A percentile compares a stretch with the other conserved stretches of the same genome.
These are phyloP conservation scores for Dryadomyces quercivorus DNA, from an alignment of 2,329 filamentous ascomycete genomes.

Conservation along the genomic window DNA sequence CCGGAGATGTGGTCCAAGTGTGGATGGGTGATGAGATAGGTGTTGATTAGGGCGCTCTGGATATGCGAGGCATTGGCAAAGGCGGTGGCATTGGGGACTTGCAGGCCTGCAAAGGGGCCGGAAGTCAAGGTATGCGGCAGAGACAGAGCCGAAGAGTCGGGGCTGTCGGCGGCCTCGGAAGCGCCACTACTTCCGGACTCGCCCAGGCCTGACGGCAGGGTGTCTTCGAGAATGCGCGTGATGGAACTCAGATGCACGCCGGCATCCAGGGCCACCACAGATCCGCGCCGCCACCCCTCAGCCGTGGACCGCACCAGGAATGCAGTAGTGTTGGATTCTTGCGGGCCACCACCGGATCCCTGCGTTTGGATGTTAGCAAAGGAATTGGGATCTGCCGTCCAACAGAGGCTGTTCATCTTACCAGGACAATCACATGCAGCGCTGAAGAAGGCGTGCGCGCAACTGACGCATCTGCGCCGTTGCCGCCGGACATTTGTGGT, in stretches of 20 bases:
- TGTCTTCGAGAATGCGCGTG: constrained; percentile 59
- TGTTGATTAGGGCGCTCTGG: constrained; percentile 67
- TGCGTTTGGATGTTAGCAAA: constrained; percentile 23
- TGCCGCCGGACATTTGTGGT: constrained; percentile 6
- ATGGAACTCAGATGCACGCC: constrained; percentile 84
- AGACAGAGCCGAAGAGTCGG: constrained; percentile 14
- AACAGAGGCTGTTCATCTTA: constrained; percentile 27
- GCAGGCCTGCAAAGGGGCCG: constrained; percentile 72
- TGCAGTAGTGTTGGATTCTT: constrained; percentile 81
- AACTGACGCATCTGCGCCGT: constrained; percentile 8
- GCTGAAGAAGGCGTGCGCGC: constrained; percentile 23
- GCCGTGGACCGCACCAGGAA: constrained; percentile 75
- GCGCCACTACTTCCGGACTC: not conserved
- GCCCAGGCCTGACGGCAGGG: constrained; percentile 26
- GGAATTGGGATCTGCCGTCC: constrained; percentile 12
- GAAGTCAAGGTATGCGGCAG: constrained; percentile 43
- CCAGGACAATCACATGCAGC: constrained; percentile 64
- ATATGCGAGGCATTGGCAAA: constrained; percentile 73
- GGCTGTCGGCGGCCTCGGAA: not conserved
- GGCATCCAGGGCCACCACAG: constrained; percentile 83
- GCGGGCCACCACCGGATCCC: constrained; percentile 83
- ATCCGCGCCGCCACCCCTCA: constrained; percentile 69
- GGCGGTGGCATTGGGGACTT: constrained; percentile 52
- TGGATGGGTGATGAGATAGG: constrained; percentile 91
- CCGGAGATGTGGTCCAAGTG: constrained; percentile 90